Base-by-base conservation (phyloP, 768 basidiomycete genomes). In the Kwoniella shandongensis region DNA sequence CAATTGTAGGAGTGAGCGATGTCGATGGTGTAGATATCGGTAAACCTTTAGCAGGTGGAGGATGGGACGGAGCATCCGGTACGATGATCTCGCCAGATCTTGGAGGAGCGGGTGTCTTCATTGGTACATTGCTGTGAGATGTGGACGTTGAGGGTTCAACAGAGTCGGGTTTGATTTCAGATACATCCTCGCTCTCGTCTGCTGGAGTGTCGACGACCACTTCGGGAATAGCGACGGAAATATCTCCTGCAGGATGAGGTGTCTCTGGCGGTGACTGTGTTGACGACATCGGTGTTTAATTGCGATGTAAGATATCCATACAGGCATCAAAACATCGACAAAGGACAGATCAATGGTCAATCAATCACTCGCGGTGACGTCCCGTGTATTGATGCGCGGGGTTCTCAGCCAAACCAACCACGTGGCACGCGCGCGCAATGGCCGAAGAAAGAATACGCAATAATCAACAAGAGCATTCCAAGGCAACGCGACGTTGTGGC, bases 1-100 rank as follows among this genome's bases (percentile, higher is more conserved):
- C n/a, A n/a, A 47, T 25, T 1, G 51, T 60, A 29, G 63, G 63
- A 11, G 63, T 64, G 4, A 39, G 23, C 25, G 59, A 56, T 22
- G 53, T 48, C 4, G 49, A n/a, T 2, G 63, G 63, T 2, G 63
- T 64, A 6, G 47, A 44, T 13, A 50, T 12, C 5, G 59, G 63
- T n/a, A 64, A 41, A 38, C 53, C 51, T 42, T 64, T 60, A 3
- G 57, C 57, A 10, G 63, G 54, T 12, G 59, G 63, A 3, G 11
- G 42, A 40, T 59, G 62, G 4, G 49, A 40, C 8, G 59, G 60
- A 20, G 60, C 59, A 39, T 46, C 41, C 18, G 63, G 63, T 18
- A 47, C 40, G 44, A 44, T 44, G 8, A 35, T 35, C n/a, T n/a
- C n/a, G n/a, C 18, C 44, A 32, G 44, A 38, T 2, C 23, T 44